Evolutionary conservation across 2,329 filamentous ascomycete genomes (phyloP).

Genomic region (Trichoderma cornu-damae): DNA sequence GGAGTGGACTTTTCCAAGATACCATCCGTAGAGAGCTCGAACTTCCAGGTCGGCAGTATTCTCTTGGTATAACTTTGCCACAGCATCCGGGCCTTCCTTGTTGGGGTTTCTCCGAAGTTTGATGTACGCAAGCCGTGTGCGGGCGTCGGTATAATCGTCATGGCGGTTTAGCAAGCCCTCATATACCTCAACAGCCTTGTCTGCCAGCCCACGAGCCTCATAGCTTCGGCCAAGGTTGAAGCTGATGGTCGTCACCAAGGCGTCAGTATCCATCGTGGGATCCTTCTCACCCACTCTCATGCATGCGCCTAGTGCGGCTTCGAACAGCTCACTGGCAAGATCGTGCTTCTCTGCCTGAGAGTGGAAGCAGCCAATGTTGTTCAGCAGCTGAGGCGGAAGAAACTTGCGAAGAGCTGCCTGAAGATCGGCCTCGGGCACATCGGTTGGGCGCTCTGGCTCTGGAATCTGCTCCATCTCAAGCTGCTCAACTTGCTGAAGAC

Average conservation of each 20-base stretch:
- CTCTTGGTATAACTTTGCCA: constrained; percentile 78
- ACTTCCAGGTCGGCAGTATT: constrained; percentile 86
- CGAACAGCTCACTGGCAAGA: constrained; percentile 78
- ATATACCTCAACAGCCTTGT: constrained; percentile 84
- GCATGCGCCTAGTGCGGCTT: constrained; percentile 84
- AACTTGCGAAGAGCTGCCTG: constrained; percentile 64
- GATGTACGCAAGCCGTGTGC: constrained; percentile 84
- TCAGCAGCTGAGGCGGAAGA: constrained; percentile 83
- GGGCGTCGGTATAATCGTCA: constrained; percentile 86
- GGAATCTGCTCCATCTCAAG: constrained; percentile 77
- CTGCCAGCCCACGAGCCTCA: constrained; percentile 73
- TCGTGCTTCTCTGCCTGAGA: constrained; percentile 81
- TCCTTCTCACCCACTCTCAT: constrained; percentile 74
- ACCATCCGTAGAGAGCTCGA: constrained; percentile 91
- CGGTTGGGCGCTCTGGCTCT: constrained; percentile 60
- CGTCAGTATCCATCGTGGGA: constrained; percentile 75
- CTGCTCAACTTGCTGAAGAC: constrained; percentile 85
- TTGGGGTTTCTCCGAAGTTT: constrained; percentile 73
- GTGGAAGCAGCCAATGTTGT: constrained; percentile 96
- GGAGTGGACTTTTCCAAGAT: constrained; percentile 71
- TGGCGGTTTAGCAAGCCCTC: constrained; percentile 80
- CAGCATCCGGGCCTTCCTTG: constrained; percentile 79
- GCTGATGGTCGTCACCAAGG: constrained; percentile 89
- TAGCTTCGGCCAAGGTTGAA: constrained; percentile 95
- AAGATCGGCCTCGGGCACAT: constrained; percentile 52